phyloP scores from a whole-genome alignment of 257 asterid genomes.

The Salvia miltiorrhiza region DNA sequence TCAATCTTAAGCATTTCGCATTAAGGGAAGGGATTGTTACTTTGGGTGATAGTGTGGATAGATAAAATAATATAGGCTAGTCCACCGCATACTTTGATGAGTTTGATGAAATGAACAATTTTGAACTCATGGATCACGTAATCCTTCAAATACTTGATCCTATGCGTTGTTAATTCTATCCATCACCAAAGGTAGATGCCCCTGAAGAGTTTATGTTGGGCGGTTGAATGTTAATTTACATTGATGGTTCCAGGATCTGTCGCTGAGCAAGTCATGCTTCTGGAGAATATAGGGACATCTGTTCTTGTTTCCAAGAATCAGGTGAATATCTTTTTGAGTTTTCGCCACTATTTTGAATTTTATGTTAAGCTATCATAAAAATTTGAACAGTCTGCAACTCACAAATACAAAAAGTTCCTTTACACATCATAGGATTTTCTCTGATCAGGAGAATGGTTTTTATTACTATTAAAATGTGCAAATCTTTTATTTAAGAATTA shows the following conservation, averaged over 20 bases:
- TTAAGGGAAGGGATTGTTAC: neutral
- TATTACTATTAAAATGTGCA: neutral
- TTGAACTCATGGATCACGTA: neutral
- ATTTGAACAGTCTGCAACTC: neutral
- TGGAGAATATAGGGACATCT: constrained; percentile 96
- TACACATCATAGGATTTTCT: neutral
- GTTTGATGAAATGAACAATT: neutral
- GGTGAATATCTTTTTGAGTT: constrained; percentile 29
- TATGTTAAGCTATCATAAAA: neutral
- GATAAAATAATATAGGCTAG: neutral
- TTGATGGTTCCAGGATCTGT: constrained; percentile 57
- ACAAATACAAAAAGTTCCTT: neutral
- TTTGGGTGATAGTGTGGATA: neutral
- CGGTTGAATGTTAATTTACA: neutral
- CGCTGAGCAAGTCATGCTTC: constrained; percentile 91
- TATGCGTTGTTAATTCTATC: neutral
- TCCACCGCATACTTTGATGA: neutral
- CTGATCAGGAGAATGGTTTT: neutral
- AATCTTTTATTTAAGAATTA: too few species aligned
- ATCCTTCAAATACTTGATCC: neutral
- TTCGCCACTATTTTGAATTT: neutral
- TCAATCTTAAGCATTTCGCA: neutral
- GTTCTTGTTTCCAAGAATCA: constrained; percentile 80
- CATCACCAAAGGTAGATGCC: neutral
- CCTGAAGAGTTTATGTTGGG: neutral